Evolutionary conservation across 2,329 filamentous ascomycete genomes (phyloP).

Genomic region (Meredithiella fracta): DNA sequence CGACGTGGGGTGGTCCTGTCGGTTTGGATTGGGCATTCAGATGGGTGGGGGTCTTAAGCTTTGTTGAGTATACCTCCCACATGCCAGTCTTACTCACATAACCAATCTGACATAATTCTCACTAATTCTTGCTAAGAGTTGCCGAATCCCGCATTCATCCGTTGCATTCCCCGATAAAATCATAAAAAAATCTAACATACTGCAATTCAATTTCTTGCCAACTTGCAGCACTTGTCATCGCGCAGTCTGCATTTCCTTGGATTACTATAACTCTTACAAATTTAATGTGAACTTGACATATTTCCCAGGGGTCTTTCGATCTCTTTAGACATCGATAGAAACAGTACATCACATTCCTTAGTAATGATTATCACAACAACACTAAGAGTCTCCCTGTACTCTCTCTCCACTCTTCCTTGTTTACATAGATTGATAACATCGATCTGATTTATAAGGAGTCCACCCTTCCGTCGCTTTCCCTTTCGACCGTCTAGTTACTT

Average conservation of each 20-base stretch:
- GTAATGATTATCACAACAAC: neutral
- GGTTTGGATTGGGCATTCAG: too few species aligned
- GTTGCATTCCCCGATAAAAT: neutral
- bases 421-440: neutral
- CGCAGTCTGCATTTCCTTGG: neutral
- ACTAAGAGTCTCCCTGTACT: neutral
- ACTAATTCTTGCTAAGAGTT: neutral
- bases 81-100: too few species aligned
- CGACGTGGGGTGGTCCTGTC: too few species aligned
- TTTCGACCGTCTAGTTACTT: neutral
- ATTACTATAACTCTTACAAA: neutral
- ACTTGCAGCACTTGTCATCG: neutral
- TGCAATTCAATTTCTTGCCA: neutral
- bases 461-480: neutral
- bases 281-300: neutral
- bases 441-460: neutral
- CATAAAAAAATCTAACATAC: neutral
- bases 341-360: neutral
- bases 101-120: too few species aligned
- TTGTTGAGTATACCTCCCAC: too few species aligned
- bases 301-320: neutral
- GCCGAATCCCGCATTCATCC: neutral
- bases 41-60: too few species aligned
- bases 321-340: neutral
- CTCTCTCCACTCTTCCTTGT: too few species aligned